A percentile compares a stretch with the other conserved stretches of the same genome.
phyloP scores from a whole-genome alignment of 2,329 filamentous ascomycete species.

The Parastagonospora nodorum region DNA sequence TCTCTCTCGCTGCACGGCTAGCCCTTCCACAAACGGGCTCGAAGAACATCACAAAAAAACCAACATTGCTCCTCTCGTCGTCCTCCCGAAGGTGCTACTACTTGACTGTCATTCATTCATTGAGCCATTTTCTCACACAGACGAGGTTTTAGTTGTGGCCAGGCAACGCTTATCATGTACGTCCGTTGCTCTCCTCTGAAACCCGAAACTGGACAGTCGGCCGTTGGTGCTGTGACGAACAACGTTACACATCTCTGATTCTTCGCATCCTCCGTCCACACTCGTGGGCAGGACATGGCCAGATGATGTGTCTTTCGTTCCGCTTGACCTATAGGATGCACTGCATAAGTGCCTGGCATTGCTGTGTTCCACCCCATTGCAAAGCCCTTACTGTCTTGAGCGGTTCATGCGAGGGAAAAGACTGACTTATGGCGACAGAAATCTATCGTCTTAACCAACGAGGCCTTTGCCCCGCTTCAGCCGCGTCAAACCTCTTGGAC shows the following conservation, averaged over 20 bases:
- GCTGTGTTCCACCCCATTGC: constrained; percentile 18
- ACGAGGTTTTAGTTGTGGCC: constrained; percentile 28
- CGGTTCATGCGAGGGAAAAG: constrained; percentile 32
- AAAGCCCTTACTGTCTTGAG: constrained; percentile 25
- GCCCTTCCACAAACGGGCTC: constrained; percentile 12
- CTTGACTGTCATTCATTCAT: too few relatives aligned
- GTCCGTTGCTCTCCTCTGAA: constrained; percentile 41
- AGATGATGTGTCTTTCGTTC: constrained; percentile 5
- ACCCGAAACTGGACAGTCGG: constrained; percentile 37
- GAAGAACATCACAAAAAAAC: too few relatives aligned
- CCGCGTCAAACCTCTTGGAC: constrained; percentile 14
- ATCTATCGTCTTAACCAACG: constrained; percentile 29
- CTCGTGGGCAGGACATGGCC: constrained; percentile 5
- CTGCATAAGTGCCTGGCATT: constrained; percentile 20
- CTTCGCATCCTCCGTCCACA: constrained; percentile 20
- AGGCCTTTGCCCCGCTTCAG: constrained; percentile 4
- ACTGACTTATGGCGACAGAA: constrained; percentile 34
- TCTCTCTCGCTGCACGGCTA: constrained; percentile 19
- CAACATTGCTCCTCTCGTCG: too few relatives aligned
- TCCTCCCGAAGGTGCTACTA: too few relatives aligned
- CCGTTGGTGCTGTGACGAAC: constrained; percentile 35
- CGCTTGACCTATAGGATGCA: constrained; percentile 5
- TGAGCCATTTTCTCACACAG: constrained; percentile 24
- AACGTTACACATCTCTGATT: constrained; percentile 35
- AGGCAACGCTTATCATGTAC: constrained; percentile 52